Evolutionary conservation across 805 yeast species (phyloP).

Genomic region (Scheffersomyces amazonensis): DNA sequence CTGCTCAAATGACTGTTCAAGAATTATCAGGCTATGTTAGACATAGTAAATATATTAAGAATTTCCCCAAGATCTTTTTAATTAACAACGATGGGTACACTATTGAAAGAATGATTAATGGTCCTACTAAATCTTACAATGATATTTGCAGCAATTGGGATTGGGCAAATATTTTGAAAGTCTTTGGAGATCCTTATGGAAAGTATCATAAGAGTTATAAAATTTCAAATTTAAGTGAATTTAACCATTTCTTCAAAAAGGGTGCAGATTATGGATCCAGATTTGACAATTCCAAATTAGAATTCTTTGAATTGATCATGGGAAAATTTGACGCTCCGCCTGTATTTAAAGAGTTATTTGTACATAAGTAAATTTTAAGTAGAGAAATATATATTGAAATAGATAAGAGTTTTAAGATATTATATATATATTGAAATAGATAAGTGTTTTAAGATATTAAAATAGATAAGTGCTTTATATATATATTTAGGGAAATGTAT

Average conservation of each 20-base stretch:
- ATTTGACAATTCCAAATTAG: constrained; percentile 6
- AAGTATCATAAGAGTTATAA: constrained; percentile 19
- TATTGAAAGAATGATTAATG: constrained; percentile 82
- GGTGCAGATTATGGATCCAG: background rate
- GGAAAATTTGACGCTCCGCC: constrained; percentile 24
- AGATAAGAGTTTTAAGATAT: too few relatives aligned
- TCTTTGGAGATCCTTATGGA: constrained; percentile 51
- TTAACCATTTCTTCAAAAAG: constrained; percentile 11
- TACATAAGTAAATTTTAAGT: too few relatives aligned
- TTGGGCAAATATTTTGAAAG: constrained; percentile 67
- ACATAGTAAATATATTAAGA: constrained; percentile 36
- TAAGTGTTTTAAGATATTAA: too few relatives aligned
- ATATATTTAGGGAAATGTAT: too few relatives aligned
- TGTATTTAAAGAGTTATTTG: constrained; percentile 10
- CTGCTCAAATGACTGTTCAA: constrained; percentile 92
- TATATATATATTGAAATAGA: too few relatives aligned
- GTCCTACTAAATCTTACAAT: constrained; percentile 72
- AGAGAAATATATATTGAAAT: too few relatives aligned
- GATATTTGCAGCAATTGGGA: constrained; percentile 82
- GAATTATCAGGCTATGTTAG: constrained; percentile 69
- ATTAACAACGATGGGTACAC: constrained; percentile 88
- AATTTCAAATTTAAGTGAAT: constrained; percentile 16
- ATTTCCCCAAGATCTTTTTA: constrained; percentile 63
- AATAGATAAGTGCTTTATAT: too few relatives aligned
- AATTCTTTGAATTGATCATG: constrained; percentile 23